These are phyloP conservation scores for Exobasidium cylindrosporum DNA, from an alignment of 1,284 basidiomycete genomes.

Conservation along the genomic window DNA sequence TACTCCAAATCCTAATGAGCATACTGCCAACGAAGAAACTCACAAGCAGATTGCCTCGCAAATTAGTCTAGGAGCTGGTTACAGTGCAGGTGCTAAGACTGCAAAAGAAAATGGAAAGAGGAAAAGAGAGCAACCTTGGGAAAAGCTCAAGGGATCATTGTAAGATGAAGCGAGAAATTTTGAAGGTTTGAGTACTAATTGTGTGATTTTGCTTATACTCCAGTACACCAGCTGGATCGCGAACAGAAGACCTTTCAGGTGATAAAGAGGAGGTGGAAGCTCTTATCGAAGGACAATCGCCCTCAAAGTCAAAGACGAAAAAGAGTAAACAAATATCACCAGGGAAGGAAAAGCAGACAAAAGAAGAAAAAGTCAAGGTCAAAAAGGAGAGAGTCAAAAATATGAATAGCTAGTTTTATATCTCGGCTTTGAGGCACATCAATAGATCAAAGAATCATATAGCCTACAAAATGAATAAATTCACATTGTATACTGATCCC, in stretches of 20 bases:
- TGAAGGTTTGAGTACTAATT: too few species aligned
- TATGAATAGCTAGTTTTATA: not conserved
- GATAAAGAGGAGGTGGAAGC: not conserved
- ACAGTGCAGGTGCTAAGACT: conserved; percentile 1
- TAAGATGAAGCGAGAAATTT: not conserved
- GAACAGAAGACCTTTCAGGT: not conserved
- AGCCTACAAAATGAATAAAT: not conserved
- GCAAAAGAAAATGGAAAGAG: not conserved
- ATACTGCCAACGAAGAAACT: not conserved
- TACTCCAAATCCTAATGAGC: not conserved
- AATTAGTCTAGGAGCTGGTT: not conserved
- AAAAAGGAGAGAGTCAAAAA: not conserved
- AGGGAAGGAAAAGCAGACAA: not conserved
- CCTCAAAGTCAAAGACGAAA: not conserved
- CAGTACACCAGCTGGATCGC: not conserved
- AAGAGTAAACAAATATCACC: not conserved
- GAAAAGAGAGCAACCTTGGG: conserved; percentile 8
- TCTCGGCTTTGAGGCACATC: too few species aligned
- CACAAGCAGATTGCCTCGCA: not conserved
- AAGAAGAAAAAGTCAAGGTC: not conserved
- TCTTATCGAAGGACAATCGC: not conserved
- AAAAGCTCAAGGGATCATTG: conserved; percentile 9
- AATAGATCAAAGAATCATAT: not conserved
- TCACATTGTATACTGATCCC: not conserved
- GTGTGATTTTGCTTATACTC: too few species aligned